Conservation (phyloP, 176 grass and related monocot genomes). For the Olyra latifolia region DNA sequence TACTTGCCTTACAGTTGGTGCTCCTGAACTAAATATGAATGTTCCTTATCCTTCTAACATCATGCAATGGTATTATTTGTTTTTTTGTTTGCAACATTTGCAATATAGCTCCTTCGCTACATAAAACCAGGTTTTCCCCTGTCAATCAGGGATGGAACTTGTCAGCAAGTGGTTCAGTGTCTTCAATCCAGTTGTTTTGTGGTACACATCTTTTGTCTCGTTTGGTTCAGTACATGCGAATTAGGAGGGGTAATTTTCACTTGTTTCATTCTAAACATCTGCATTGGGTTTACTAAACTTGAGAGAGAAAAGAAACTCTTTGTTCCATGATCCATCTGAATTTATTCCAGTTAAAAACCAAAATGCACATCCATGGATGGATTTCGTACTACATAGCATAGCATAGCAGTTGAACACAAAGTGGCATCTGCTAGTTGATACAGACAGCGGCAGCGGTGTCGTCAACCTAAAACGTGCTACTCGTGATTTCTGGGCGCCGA, state of each 20-base stretch:
- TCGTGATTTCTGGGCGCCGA: neutral
- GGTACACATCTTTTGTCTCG: too few species aligned
- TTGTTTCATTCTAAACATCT: neutral
- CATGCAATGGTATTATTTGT: neutral
- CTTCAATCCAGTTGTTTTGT: neutral
- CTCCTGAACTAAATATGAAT: neutral
- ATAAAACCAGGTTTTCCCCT: neutral
- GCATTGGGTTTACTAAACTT: neutral
- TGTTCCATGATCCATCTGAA: neutral
- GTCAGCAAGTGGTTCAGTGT: neutral
- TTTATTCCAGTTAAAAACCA: neutral
- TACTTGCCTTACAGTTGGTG: neutral
- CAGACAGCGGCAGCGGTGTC: too few species aligned
- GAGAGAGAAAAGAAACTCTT: neutral
- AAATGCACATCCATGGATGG: neutral
- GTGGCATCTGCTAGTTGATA: neutral
- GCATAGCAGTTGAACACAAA: neutral
- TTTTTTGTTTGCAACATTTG: neutral
- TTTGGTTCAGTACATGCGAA: too few species aligned
- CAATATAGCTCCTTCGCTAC: neutral
- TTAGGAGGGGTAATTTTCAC: too few species aligned
- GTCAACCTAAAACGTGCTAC: neutral
- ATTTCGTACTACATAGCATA: neutral
- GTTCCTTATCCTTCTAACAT: constrained; percentile 6
- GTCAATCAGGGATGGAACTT: neutral